Percentiles rank a stretch among this genome's conserved stretches.
phyloP scores from a whole-genome alignment of 306 rosid species.

The Pterocarpus macrocarpus region DNA sequence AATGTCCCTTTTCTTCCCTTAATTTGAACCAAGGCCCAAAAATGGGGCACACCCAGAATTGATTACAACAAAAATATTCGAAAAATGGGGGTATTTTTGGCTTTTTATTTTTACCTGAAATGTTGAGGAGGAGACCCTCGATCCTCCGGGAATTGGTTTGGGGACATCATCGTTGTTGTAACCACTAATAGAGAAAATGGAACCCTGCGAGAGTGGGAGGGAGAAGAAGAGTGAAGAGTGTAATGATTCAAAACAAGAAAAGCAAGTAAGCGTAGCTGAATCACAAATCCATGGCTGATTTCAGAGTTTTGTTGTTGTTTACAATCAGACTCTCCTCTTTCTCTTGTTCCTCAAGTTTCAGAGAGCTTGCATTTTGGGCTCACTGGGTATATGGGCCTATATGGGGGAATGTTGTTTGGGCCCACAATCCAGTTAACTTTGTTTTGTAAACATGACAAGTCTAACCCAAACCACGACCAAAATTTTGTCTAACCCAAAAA shows the following conservation, averaged over 20 bases:
- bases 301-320: neutral
- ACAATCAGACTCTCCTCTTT: neutral
- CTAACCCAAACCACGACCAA: no score
- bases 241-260: constrained; percentile 18
- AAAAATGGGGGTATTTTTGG: neutral
- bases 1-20: neutral
- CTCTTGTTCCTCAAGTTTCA: constrained; percentile 23
- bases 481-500: no score
- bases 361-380: neutral
- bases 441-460: no score
- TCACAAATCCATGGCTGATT: constrained; percentile 50
- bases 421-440: no score
- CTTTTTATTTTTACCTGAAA: constrained; percentile 63
- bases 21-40: constrained; percentile 21
- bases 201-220: constrained; percentile 5
- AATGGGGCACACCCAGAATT: constrained; percentile 32
- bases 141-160: constrained; percentile 74
- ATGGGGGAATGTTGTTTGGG: no score
- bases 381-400: neutral
- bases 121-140: constrained; percentile 73
- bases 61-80: neutral
- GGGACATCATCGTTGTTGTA: constrained; percentile 80
- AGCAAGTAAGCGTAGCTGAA: constrained; percentile 17
- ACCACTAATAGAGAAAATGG: neutral
- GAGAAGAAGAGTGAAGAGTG: constrained; percentile 35